phyloP scores from a whole-genome alignment of 192 early-diverging fungal species.

The Podila epicladia region DNA sequence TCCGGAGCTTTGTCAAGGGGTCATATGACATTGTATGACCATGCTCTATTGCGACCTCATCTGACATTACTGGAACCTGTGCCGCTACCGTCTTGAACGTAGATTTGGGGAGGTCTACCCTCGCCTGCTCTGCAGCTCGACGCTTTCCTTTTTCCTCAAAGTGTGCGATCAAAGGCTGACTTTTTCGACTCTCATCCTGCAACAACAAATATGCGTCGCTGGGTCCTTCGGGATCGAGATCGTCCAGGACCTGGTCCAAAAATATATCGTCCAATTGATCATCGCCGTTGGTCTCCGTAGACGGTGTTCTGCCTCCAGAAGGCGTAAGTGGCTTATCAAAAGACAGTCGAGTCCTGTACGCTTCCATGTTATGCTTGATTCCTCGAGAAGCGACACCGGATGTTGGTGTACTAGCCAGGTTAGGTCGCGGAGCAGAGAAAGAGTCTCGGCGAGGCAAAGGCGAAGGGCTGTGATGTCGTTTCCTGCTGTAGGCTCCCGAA shows the following conservation, averaged over 20 bases:
- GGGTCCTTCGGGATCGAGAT: not conserved
- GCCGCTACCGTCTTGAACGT: slow-evolving; percentile 17
- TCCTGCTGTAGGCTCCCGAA: slow-evolving; percentile 24
- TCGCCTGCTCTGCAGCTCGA: not conserved
- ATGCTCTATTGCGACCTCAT: not conserved
- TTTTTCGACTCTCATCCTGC: not conserved
- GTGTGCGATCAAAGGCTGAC: not conserved
- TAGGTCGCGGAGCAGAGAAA: not conserved
- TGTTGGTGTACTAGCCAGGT: not conserved
- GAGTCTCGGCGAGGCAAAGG: slow-evolving; percentile 18
- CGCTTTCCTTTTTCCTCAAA: slow-evolving; percentile 17
- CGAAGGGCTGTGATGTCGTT: slow-evolving; percentile 49
- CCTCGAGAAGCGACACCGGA: not conserved
- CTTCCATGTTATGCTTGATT: not conserved
- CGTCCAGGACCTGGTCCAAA: slow-evolving; percentile 14
- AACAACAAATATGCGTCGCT: not conserved
- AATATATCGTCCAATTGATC: slow-evolving; percentile 5
- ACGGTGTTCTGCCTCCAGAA: not conserved
- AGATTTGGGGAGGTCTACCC: not conserved
- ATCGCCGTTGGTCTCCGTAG: not conserved
- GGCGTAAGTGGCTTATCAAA: not conserved
- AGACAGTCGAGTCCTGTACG: not conserved
- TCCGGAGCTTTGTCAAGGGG: slow-evolving; percentile 21
- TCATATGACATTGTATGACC: slow-evolving; percentile 14
- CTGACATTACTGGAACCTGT: not conserved